Base-by-base conservation (phyloP, 805 yeast species). In the Wickerhamia fluorescens region DNA sequence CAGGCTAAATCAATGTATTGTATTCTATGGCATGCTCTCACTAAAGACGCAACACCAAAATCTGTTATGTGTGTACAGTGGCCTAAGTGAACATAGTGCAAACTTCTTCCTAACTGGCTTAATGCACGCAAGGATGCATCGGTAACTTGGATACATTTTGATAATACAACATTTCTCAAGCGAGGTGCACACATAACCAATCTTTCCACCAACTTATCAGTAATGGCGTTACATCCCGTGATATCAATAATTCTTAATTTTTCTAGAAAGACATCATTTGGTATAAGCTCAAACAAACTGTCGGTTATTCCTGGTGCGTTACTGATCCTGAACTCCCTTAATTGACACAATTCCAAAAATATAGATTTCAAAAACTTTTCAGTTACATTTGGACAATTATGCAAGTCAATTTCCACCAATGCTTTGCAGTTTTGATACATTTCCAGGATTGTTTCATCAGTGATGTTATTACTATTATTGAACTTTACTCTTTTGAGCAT, bases 1-100 rank as follows among this genome's bases (percentile, higher is more conserved):
- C 96, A 88, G 10, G 97, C 97, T 35, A 92, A 72, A 57, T 89
- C 98, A 39, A 89, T 85, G 53, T 88, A 89, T 45, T 85, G 94
- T 33, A 89, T 75, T 34, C 95, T 67, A 34, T 81, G 82, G 48
- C 97, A 92, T 26, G 71, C 68, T 39, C 80, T 70, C 8, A 85
- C 83, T 36, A 89, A 63, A 7, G 72, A 66, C 16, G 74, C 70
- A 11, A 92, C 92, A 13, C 96, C 96, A 37, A 67, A 71, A 58
- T 89, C 97, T 2, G 96, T 89, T 33, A 89, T 82, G 47, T 81
- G 75, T 25, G 77, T 71, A 61, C 98, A 92, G 59, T 89, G 97
- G 11, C 97, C 97, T 36, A 89, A 68, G 58, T 92, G 97, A 28
- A 92, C 69, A 44, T 87, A 86, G 47, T 87, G 96, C 41, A 89